These are phyloP conservation scores for Hanseniaspora lachancei DNA, from an alignment of 805 yeast genomes.

Conservation along the genomic window DNA sequence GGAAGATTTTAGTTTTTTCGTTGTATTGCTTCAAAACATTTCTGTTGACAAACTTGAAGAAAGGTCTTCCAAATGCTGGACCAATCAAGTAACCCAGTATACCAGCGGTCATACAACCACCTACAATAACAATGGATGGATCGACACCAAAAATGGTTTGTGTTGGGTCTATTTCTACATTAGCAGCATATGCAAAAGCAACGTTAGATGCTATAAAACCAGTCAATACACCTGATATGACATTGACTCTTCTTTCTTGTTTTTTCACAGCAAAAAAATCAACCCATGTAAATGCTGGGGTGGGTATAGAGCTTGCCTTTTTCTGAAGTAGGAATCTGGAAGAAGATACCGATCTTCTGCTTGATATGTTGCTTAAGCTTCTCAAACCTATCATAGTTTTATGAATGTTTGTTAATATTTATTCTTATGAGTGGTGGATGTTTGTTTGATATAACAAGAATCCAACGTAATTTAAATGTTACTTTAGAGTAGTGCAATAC, in stretches of 20 bases:
- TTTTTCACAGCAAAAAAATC: slow-evolving; percentile 67
- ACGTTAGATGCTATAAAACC: slow-evolving; percentile 50
- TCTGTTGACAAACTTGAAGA: slow-evolving; percentile 36
- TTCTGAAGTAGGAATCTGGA: not conserved
- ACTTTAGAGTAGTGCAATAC: too few species aligned
- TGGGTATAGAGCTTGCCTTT: not conserved
- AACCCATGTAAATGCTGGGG: slow-evolving; percentile 47
- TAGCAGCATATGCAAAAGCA: slow-evolving; percentile 67
- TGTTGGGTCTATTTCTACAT: slow-evolving; percentile 76
- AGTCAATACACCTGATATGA: slow-evolving; percentile 53
- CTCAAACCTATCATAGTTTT: not conserved
- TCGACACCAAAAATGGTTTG: slow-evolving; percentile 78
- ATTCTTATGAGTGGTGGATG: not conserved
- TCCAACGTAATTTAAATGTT: too few species aligned
- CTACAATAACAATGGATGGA: slow-evolving; percentile 68
- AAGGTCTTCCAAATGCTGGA: slow-evolving; percentile 59
- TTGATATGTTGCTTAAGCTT: not conserved
- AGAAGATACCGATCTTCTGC: not conserved
- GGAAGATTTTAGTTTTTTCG: slow-evolving; percentile 57
- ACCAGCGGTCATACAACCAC: slow-evolving; percentile 59
- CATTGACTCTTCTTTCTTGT: slow-evolving; percentile 57
- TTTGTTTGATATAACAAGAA: not conserved
- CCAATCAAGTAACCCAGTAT: slow-evolving; percentile 71
- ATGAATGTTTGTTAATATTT: not conserved
- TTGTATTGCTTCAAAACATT: slow-evolving; percentile 35